Percentiles rank a stretch among this genome's conserved stretches.
Conservation (phyloP, 768 basidiomycete genomes). For the Albatrellus ellisii region DNA sequence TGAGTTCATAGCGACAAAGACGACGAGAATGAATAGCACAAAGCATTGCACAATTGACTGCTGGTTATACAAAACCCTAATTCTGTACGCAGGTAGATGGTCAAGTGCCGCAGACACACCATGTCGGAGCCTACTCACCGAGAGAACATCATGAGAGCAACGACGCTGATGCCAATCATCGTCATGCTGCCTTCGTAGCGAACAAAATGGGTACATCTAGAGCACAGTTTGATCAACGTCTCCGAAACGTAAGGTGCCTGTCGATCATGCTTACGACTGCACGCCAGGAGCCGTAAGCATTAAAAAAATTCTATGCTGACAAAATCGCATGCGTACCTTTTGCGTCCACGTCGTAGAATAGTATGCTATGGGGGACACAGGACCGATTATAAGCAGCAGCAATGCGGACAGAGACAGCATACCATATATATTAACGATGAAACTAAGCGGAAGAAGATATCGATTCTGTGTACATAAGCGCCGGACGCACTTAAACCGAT, state of each 20-base stretch:
- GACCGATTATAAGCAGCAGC: background rate
- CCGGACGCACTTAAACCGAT: background rate
- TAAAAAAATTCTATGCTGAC: background rate
- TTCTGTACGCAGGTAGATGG: conserved; percentile 8
- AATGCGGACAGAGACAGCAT: background rate
- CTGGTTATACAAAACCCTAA: conserved; percentile 21
- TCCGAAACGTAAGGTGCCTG: background rate
- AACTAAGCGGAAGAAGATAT: conserved; percentile 49
- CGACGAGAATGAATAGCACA: conserved; percentile 23
- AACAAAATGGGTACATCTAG: conserved; percentile 19
- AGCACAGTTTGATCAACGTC: background rate
- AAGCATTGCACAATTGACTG: conserved; percentile 17
- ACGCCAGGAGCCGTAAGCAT: background rate
- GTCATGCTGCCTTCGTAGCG: conserved; percentile 30
- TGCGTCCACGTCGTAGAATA: conserved; percentile 13
- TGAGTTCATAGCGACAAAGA: conserved; percentile 34
- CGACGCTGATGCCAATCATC: conserved; percentile 36
- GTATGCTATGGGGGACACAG: conserved; percentile 12
- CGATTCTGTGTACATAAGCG: conserved; percentile 32
- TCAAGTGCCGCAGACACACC: background rate
- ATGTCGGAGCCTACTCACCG: conserved; percentile 21
- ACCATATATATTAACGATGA: conserved; percentile 36
- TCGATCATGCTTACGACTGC: conserved; percentile 3
- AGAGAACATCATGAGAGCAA: conserved; percentile 46
- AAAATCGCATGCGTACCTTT: conserved; percentile 8